Evolutionary conservation across 805 yeast genomes (phyloP), one percentile per base, ranked within the genome.

Genomic region (Candida corydali): DNA sequence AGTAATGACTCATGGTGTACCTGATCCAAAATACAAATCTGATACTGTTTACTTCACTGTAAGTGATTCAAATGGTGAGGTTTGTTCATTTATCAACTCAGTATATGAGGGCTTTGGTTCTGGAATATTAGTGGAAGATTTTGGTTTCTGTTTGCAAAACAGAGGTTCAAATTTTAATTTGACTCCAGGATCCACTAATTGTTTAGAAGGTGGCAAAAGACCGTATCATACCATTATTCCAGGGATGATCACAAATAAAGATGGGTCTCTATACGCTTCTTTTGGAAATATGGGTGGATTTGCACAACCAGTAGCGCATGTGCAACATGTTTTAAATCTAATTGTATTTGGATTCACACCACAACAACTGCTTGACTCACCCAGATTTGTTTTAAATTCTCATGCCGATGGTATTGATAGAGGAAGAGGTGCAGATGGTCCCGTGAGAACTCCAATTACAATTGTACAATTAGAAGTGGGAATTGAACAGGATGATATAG

Each of bases 251-350:
- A 85, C 94, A 10, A 62, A 57, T 20, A 43, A 41, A 4, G 75
- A 73, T 18, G 57, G 54, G 14, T 47, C 51, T 4, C 57, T 85
- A n/a, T 79, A 69, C 49, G 87, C 88, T 1, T 61, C 81, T n/a
- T 80, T 70, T 47, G 93, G 91, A 34, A 84, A 82, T 42, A 84
- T 83, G 87, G 95, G 95, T 12, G 94, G 91, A 0, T 85, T 78
- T 61, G 83, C 80, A 65, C 95, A 86, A 55, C 94, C 94, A 3
- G 86, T 82, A 48, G 89, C 89, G 2, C 94, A 85, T 47, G 78
- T 85, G 5, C 91, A 83, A 54, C 89, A 82, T 25, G 80, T 75
- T 26, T 57, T 84, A 43, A 85, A 86, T 53, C 55, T 85, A 69
- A 49, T 71, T 2, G 51, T 78, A 9, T 85, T 80, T 54, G 79